These are phyloP conservation scores for Suhomyces yuchorum DNA, from an alignment of 1,139 yeast genomes.

Conservation along the genomic window DNA sequence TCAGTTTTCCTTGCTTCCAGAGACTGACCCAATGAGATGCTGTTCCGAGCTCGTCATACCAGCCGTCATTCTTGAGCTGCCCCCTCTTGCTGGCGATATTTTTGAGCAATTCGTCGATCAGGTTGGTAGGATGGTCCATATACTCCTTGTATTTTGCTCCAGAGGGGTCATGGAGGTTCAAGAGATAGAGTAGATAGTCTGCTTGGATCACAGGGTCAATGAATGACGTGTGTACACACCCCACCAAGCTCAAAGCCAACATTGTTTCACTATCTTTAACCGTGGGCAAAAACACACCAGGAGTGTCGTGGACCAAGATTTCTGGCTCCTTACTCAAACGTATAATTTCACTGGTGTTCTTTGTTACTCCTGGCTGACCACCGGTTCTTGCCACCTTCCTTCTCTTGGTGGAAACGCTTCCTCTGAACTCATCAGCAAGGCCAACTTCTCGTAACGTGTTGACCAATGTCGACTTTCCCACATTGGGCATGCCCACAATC, in stretches of 20 bases:
- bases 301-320: conserved; percentile 81
- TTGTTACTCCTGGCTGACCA: conserved; percentile 88
- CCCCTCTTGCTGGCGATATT: conserved; percentile 52
- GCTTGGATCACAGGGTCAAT: conserved; percentile 87
- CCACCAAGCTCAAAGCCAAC: conserved; percentile 74
- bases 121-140: conserved; percentile 70
- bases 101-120: conserved; percentile 60
- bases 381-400: conserved; percentile 84
- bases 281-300: conserved; percentile 86
- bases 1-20: conserved; percentile 62
- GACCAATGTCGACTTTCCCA: conserved; percentile 92
- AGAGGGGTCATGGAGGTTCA: conserved; percentile 63
- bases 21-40: conserved; percentile 70
- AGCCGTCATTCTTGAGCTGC: conserved; percentile 33
- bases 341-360: conserved; percentile 76
- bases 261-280: conserved; percentile 68
- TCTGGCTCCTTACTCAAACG: conserved; percentile 64
- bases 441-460: conserved; percentile 71
- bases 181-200: conserved; percentile 73
- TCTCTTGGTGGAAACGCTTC: conserved; percentile 35
- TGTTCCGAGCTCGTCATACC: conserved; percentile 58
- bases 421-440: conserved; percentile 24
- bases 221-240: conserved; percentile 70
- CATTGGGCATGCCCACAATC: conserved; percentile 95
- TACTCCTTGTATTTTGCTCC: conserved; percentile 51